Base-by-base conservation (phyloP, 139 green algal species). In the Asterochloris erici region DNA sequence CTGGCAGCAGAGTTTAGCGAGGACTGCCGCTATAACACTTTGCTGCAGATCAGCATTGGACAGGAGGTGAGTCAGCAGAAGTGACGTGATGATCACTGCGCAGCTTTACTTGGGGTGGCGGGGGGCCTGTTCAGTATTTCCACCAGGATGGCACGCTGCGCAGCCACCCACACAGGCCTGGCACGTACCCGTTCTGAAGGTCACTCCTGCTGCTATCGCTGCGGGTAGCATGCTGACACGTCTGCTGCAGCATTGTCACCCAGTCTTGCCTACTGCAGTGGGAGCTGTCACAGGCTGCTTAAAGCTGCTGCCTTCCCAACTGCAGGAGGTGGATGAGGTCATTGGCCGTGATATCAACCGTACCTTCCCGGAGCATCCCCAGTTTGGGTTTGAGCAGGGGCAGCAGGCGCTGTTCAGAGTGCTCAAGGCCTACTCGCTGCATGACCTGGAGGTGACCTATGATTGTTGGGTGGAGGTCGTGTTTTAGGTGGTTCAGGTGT, bases 291-390 rank as follows among this genome's bases (percentile, higher is more conserved):
- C 6, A 54, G 38, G 38, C 38, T 75, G 19, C 73, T 60, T 61
- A 28, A 74, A 26, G 61, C 38, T 63, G n/a, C 78, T 77, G 21
- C 27, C 14, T 68, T 29, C 1, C 81, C 89, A 86, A 10, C 91
- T 96, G 81, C 91, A 96, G 85, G 93, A 96, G 70, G 83, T 96
- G 14, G 94, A 97, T 38, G 95, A 98, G 66, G 86, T 96, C 68
- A 99, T 99, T 74, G 62, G 79, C 61, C 90, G 96, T 0, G 96
- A 99, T 87, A 93, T 99, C 78, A 87, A 96, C 83, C 92, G 96
- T 77, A 99, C 96, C 54, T 99, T 99, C 87, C 96, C 96, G 4
- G 93, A 98, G 88, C 91, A 97, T 84, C 91, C 94, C 2, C 84
- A 95, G 75, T 98, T 99, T 84, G 82, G 85, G 24, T 84, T 90